A percentile compares a stretch with the other conserved stretches of the same genome.
Evolutionary conservation across 129 eudicot genomes (phyloP).

Genomic region (Tagetes erecta): DNA sequence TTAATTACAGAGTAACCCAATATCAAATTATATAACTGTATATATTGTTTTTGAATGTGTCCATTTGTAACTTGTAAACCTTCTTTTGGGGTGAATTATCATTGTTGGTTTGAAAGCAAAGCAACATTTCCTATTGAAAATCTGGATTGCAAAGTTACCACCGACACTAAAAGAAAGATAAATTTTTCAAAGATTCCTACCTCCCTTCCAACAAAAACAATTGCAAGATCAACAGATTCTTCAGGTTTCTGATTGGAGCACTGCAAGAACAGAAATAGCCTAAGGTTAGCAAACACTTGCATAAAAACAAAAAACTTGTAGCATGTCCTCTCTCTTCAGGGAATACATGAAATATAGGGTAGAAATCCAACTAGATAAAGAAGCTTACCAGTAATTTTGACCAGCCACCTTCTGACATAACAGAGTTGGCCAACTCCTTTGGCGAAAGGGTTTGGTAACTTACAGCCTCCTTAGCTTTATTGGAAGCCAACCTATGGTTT

Average conservation of each 20-base stretch:
- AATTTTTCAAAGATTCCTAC: constrained; percentile 37
- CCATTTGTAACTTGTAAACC: constrained; percentile 26
- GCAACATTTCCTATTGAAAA: background rate
- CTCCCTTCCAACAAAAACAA: constrained; percentile 88
- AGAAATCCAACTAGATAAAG: constrained; percentile 9
- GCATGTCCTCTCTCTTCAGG: background rate
- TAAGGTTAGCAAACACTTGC: constrained; percentile 22
- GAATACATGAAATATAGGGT: background rate
- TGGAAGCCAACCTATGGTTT: constrained; percentile 29
- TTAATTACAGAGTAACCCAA: background rate
- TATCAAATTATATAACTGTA: constrained; percentile 24
- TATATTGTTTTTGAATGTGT: constrained; percentile 8
- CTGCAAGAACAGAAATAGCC: constrained; percentile 43
- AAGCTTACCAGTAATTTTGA: constrained; percentile 66
- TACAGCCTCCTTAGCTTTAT: constrained; percentile 61
- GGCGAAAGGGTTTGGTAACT: constrained; percentile 75
- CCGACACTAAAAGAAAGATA: background rate
- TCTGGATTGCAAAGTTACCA: constrained; percentile 3
- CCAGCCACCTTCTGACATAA: constrained; percentile 89
- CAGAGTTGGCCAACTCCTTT: constrained; percentile 74
- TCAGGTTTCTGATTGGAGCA: constrained; percentile 61
- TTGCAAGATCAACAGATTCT: constrained; percentile 59
- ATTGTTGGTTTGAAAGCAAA: constrained; percentile 8
- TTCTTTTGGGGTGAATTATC: background rate
- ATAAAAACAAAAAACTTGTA: background rate